These are phyloP conservation scores for Gossypium bickii DNA, from an alignment of 345 rosid genomes.

Conservation along the genomic window DNA sequence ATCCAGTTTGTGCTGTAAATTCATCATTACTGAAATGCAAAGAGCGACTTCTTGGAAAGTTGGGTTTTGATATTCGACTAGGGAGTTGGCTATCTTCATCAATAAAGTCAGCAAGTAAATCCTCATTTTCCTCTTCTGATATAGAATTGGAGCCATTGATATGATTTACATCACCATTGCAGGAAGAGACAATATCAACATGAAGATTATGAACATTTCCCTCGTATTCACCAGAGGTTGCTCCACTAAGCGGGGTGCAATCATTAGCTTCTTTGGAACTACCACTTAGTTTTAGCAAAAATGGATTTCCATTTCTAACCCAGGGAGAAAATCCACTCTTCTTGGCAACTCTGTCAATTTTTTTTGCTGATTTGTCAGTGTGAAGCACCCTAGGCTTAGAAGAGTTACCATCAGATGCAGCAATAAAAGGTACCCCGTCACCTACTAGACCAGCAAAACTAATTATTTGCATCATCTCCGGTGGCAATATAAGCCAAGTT, in stretches of 20 bases:
- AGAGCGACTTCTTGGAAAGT: conserved; percentile 31
- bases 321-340: conserved; percentile 78
- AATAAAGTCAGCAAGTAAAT: conserved; percentile 92
- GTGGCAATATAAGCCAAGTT: conserved; percentile 72
- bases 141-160: conserved; percentile 50
- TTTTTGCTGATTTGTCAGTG: conserved; percentile 40
- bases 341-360: conserved; percentile 34
- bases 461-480: conserved; percentile 60
- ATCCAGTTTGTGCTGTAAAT: conserved; percentile 79
- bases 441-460: conserved; percentile 93
- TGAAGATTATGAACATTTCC: conserved; percentile 32
- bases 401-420: conserved; percentile 42
- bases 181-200: conserved; percentile 36
- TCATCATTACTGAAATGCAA: conserved; percentile 59
- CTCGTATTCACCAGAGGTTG: conserved; percentile 40
- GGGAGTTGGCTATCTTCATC: conserved; percentile 99
- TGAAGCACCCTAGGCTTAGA: conserved; percentile 42
- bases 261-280: conserved; percentile 40
- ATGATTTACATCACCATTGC: conserved; percentile 29
- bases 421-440: conserved; percentile 87
- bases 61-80: conserved; percentile 68
- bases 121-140: conserved; percentile 92
- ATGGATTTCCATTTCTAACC: conserved; percentile 79
- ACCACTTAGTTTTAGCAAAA: conserved; percentile 50
- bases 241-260: conserved; percentile 43